Base-by-base conservation (phyloP, 768 basidiomycete genomes). In the Calocybe indica region DNA sequence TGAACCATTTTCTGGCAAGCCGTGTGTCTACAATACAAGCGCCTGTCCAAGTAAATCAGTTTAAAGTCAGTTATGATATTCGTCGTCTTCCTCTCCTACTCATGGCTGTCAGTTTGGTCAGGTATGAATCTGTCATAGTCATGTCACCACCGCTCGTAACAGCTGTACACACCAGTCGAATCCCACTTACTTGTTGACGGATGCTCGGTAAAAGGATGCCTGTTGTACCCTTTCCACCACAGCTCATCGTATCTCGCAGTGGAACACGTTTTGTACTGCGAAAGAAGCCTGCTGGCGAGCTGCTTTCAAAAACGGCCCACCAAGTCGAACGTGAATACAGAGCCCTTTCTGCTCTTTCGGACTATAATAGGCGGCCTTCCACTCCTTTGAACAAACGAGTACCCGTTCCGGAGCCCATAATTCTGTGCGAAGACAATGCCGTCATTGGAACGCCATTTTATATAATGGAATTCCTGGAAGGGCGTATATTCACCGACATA, bases 391-490 rank as follows among this genome's bases (percentile, higher is more conserved):
- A 71, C 32, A 67, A 73, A 49, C 72, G 69, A 31, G 83, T 97
- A 10, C 95, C 94, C 1, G 82, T 96, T 1, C 95, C 95, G 1
- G 78, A 82, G 55, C 89, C 92, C 0, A 85, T 88, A 50, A 72
- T 82, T 22, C 70, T 97, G 1, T 97, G 95, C 61, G 82, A 88
- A 56, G 90, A 97, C 58, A 69, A 57, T 33, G 58, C 68, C 3
- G 76, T 97, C 36, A 73, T 95, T 13, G 95, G 94, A 3, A 92
- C 92, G 15, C 80, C 86, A 2, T 97, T 97, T 68, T 98, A 96
- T 62, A 76, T 97, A 39, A 98, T 99, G 95, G 88, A 97, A 61
- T 98, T 89, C 62, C 60, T 98, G 39, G 83, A 95, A 14, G 95
- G 95, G 0, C 78, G 96, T 40, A 94, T 97, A 55, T 99, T 96